Conservation (phyloP, 345 rosid species). For the Citrus glauca region DNA sequence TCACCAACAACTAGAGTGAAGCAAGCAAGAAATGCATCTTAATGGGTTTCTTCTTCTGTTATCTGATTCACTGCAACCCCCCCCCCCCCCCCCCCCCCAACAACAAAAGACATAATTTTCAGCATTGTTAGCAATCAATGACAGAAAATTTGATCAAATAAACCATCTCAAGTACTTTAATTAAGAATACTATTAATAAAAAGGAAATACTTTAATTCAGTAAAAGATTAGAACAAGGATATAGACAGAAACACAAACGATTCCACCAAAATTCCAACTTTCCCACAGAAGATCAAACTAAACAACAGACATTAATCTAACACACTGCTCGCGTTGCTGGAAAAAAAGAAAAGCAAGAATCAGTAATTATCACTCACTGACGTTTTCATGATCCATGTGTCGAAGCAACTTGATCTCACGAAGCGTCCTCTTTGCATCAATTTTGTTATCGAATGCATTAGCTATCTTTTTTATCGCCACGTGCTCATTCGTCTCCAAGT, state of each 20-base stretch:
- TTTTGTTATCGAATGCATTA: conserved; percentile 70
- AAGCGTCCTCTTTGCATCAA: conserved; percentile 90
- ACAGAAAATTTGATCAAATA: not conserved
- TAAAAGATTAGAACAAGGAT: not conserved
- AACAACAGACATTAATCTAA: not conserved
- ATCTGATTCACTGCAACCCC: no score
- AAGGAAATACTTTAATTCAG: not conserved
- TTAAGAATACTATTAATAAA: no score
- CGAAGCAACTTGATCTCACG: conserved; percentile 98
- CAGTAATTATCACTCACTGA: conserved; percentile 45
- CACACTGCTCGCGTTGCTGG: not conserved
- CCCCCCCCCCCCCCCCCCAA: no score
- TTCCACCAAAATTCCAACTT: not conserved
- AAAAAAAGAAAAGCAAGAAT: not conserved
- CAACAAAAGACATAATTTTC: not conserved
- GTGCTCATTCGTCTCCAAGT: conserved; percentile 73
- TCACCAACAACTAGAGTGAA: not conserved
- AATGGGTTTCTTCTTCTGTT: not conserved
- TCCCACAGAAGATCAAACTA: not conserved
- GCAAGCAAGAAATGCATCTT: not conserved
- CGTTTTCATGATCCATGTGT: conserved; percentile 94
- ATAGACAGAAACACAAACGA: not conserved
- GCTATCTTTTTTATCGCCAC: conserved; percentile 90
- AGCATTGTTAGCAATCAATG: not conserved
- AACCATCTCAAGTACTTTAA: not conserved